phyloP scores from a whole-genome alignment of 2,329 filamentous ascomycete species.

The Leptodontidium sp. region DNA sequence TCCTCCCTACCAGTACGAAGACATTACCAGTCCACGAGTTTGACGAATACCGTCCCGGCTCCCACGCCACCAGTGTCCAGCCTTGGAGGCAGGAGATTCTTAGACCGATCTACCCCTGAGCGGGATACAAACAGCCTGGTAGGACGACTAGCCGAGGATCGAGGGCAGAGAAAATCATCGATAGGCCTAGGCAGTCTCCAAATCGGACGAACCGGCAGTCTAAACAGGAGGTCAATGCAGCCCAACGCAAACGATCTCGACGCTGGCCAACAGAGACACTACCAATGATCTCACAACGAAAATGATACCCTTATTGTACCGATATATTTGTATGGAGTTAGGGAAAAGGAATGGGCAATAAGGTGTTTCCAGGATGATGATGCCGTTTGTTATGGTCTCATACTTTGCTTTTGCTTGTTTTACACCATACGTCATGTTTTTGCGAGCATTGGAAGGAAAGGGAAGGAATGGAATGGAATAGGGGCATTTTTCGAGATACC shows the following conservation, averaged over 20 bases:
- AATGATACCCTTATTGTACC: conserved; percentile 28
- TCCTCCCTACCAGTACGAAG: conserved; percentile 63
- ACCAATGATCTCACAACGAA: conserved; percentile 31
- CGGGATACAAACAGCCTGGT: conserved; percentile 43
- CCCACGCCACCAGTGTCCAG: conserved; percentile 35
- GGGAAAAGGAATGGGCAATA: conserved; percentile 6
- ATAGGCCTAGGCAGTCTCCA: conserved; percentile 35
- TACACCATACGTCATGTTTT: conserved; percentile 20
- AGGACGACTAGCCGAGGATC: conserved; percentile 40
- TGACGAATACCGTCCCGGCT: conserved; percentile 31
- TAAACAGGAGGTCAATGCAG: conserved; percentile 36
- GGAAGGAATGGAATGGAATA: not conserved
- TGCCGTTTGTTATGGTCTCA: not conserved
- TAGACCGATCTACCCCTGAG: conserved; percentile 44
- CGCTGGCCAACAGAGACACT: conserved; percentile 35
- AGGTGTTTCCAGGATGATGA: conserved; percentile 3
- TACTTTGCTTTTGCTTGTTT: conserved; percentile 20
- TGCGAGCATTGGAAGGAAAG: conserved; percentile 29
- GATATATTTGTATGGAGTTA: conserved; percentile 37
- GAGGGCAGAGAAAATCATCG: conserved; percentile 42
- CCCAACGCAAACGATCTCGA: conserved; percentile 32
- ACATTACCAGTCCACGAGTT: conserved; percentile 59
- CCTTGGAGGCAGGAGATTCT: conserved; percentile 39
- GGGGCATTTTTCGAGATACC: conserved; percentile 37
- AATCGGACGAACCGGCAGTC: conserved; percentile 39